Percentiles rank a stretch among this genome's conserved stretches.
These are phyloP conservation scores for Plasmodium knowlesi DNA, from an alignment of 169 alveolate species.

Conservation along the genomic window DNA sequence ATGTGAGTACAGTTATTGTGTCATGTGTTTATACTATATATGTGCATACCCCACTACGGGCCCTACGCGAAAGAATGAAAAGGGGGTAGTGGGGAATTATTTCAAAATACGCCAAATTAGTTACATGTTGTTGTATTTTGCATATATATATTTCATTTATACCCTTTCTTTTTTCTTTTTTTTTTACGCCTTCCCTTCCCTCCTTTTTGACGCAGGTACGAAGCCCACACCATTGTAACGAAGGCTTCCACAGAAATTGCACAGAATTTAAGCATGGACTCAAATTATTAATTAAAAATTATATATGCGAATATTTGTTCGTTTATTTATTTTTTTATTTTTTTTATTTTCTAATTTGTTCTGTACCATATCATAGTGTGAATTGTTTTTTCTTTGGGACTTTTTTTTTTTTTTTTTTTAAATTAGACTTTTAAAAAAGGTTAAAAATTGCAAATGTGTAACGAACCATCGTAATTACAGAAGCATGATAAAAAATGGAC, in stretches of 20 bases:
- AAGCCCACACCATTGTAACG: constrained; percentile 89
- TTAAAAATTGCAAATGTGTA: constrained; percentile 1
- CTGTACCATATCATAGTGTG: neutral
- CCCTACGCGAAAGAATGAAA: neutral
- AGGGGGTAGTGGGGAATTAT: neutral
- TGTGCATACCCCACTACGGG: neutral
- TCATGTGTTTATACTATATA: neutral
- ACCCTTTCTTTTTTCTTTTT: neutral
- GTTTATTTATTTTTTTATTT: neutral
- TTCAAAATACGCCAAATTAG: neutral
- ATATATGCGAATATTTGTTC: neutral
- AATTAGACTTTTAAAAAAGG: neutral
- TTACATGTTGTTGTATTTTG: neutral
- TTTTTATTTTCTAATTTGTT: neutral
- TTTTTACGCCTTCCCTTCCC: neutral
- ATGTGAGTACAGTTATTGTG: constrained; percentile 78
- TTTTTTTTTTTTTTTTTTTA: neutral
- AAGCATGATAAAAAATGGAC: neutral
- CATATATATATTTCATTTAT: neutral
- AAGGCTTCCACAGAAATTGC: constrained; percentile 88
- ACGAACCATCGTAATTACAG: neutral
- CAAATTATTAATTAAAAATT: constrained; percentile 23
- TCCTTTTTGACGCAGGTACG: constrained; percentile 83
- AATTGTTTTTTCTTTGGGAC: neutral
- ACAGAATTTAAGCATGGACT: constrained; percentile 78